A percentile compares a stretch with the other conserved stretches of the same genome.
Evolutionary conservation across 768 basidiomycete genomes (phyloP).

Genomic region (Termitomyces sp.): DNA sequence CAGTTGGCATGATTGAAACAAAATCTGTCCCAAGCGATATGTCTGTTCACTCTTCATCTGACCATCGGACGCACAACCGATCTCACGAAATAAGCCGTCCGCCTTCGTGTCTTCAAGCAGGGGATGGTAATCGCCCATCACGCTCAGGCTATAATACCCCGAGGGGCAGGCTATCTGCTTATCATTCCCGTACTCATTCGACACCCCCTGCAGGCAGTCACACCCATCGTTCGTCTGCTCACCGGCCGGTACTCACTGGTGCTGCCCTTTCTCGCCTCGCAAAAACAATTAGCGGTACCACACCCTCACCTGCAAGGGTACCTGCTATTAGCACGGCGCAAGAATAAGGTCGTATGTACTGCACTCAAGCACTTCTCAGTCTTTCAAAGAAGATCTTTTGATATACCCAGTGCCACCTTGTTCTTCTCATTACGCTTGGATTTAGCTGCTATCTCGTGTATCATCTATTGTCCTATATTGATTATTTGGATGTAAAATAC

Average conservation of each 20-base stretch:
- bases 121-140: slow-evolving; percentile 26
- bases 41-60: slow-evolving; percentile 23
- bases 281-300: slow-evolving; percentile 48
- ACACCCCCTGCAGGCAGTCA: slow-evolving; percentile 43
- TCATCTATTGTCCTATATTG: slow-evolving; percentile 3
- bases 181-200: slow-evolving; percentile 63
- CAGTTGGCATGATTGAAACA: slow-evolving; percentile 26
- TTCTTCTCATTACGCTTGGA: not conserved
- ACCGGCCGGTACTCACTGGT: slow-evolving; percentile 68
- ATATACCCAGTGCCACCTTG: not conserved
- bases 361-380: not conserved
- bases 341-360: slow-evolving; percentile 16
- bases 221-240: slow-evolving; percentile 32
- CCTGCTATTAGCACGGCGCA: slow-evolving; percentile 17
- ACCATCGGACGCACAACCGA: slow-evolving; percentile 41
- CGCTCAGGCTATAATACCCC: slow-evolving; percentile 43
- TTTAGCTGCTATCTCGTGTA: slow-evolving; percentile 8
- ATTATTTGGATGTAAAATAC: slow-evolving; percentile 16
- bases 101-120: slow-evolving; percentile 24
- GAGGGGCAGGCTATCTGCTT: slow-evolving; percentile 29
- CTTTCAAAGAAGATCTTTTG: not conserved
- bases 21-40: slow-evolving; percentile 35
- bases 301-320: slow-evolving; percentile 20
- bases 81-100: slow-evolving; percentile 53
- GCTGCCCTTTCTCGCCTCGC: slow-evolving; percentile 67